Conservation (phyloP, 176 grass and related monocot species). For the Stipa capillata region DNA sequence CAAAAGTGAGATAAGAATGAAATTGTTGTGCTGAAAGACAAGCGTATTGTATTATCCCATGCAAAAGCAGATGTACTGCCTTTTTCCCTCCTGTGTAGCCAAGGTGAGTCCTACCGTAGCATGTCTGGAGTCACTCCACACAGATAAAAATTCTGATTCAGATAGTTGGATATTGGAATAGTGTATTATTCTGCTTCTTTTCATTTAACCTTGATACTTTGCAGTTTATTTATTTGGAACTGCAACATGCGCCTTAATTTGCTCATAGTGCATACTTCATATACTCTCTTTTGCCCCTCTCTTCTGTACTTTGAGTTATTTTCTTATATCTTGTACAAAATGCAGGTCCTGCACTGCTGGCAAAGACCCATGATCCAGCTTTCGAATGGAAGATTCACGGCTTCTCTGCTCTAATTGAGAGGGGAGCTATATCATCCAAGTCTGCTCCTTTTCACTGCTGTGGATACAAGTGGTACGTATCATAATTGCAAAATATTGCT, state of each 20-base stretch:
- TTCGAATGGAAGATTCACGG: constrained; percentile 20
- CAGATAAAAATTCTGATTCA: neutral
- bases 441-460: neutral
- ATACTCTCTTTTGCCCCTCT: no score
- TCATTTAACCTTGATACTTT: neutral
- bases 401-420: constrained; percentile 20
- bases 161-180: neutral
- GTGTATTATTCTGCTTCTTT: neutral
- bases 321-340: neutral
- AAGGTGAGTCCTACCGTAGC: no score
- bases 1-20: neutral
- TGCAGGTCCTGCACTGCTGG: neutral
- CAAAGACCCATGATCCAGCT: neutral
- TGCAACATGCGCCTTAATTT: neutral
- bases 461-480: neutral
- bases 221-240: neutral
- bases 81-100: neutral
- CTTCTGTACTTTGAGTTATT: neutral
- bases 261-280: no score
- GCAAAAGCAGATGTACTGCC: neutral
- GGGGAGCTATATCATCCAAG: neutral
- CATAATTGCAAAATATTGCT: neutral
- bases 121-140: neutral
- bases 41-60: neutral
- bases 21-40: neutral